phyloP scores from a whole-genome alignment of 2,329 filamentous ascomycete genomes.

The Nemania sp. region DNA sequence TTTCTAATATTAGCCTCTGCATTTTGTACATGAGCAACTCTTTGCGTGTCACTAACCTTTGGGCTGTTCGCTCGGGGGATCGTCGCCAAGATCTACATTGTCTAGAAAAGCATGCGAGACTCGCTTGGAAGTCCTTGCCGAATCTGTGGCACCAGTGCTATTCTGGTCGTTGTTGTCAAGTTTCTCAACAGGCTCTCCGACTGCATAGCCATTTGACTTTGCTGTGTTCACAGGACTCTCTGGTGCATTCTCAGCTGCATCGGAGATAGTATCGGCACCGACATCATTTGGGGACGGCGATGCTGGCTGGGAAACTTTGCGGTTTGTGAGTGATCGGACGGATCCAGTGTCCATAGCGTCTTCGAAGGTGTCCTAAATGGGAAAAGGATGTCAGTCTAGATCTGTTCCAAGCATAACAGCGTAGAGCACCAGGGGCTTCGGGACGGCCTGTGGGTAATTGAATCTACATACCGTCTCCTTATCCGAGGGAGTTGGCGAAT shows the following conservation, averaged over 20 bases:
- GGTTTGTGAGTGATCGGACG: slow-evolving; percentile 65
- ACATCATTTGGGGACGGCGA: slow-evolving; percentile 34
- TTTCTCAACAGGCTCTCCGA: slow-evolving; percentile 25
- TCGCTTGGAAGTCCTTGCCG: slow-evolving; percentile 48
- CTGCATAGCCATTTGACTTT: slow-evolving; percentile 31
- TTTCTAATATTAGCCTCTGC: slow-evolving; percentile 26
- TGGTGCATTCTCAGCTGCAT: slow-evolving; percentile 26
- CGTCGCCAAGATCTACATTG: slow-evolving; percentile 71
- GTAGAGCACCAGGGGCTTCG: slow-evolving; percentile 7
- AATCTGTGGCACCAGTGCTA: slow-evolving; percentile 32
- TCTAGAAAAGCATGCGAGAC: slow-evolving; percentile 56
- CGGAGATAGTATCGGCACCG: slow-evolving; percentile 34
- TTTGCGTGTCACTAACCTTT: slow-evolving; percentile 31
- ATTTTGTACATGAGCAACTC: background rate
- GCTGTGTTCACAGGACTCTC: slow-evolving; percentile 31
- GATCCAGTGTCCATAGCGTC: slow-evolving; percentile 74
- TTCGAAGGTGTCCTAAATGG: slow-evolving; percentile 75
- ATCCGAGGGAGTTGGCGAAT: slow-evolving; percentile 43
- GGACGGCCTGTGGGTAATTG: slow-evolving; percentile 14
- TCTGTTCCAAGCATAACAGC: slow-evolving; percentile 13
- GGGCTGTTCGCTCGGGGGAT: slow-evolving; percentile 43
- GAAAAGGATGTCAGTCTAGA: slow-evolving; percentile 24
- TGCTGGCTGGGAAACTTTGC: slow-evolving; percentile 47
- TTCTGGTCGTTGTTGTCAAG: slow-evolving; percentile 27
- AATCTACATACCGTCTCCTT: slow-evolving; percentile 46